phyloP scores from a whole-genome alignment of 1,284 basidiomycete genomes.

The Fomitopsis pinicola region DNA sequence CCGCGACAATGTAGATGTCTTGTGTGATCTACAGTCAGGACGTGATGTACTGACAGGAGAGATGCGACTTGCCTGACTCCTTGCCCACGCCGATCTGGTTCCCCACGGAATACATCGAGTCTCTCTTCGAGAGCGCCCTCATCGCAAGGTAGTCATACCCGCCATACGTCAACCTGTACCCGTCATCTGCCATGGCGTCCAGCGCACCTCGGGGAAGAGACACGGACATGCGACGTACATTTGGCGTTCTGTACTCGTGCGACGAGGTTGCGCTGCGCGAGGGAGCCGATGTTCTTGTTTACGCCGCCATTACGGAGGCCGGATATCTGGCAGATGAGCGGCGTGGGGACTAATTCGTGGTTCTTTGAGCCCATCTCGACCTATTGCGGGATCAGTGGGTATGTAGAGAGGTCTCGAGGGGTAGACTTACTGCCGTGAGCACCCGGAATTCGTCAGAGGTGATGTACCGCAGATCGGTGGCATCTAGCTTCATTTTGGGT shows the following conservation, averaged over 20 bases:
- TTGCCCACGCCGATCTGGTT: constrained; percentile 99
- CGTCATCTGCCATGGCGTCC: constrained; percentile 69
- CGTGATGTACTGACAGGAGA: background rate
- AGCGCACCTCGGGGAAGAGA: background rate
- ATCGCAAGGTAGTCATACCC: constrained; percentile 97
- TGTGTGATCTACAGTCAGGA: background rate
- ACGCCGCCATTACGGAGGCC: constrained; percentile 89
- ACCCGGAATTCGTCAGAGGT: constrained; percentile 93
- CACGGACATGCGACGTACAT: constrained; percentile 49
- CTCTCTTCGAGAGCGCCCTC: constrained; percentile 87
- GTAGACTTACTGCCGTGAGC: constrained; percentile 76
- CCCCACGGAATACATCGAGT: constrained; percentile 84
- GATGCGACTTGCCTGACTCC: constrained; percentile 70
- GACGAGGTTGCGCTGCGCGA: constrained; percentile 91
- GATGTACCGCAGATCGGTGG: constrained; percentile 92
- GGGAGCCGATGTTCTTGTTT: constrained; percentile 86
- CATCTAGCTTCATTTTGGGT: constrained; percentile 83
- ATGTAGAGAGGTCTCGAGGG: background rate
- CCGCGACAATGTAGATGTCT: constrained; percentile 94
- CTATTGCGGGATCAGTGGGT: constrained; percentile 34
- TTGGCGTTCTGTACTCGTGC: constrained; percentile 88
- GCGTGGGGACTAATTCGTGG: constrained; percentile 91
- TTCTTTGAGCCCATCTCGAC: constrained; percentile 98
- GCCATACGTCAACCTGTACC: constrained; percentile 95
- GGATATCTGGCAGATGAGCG: constrained; percentile 88